These are phyloP conservation scores for Arabis alpina DNA, from an alignment of 345 rosid genomes.

Conservation along the genomic window DNA sequence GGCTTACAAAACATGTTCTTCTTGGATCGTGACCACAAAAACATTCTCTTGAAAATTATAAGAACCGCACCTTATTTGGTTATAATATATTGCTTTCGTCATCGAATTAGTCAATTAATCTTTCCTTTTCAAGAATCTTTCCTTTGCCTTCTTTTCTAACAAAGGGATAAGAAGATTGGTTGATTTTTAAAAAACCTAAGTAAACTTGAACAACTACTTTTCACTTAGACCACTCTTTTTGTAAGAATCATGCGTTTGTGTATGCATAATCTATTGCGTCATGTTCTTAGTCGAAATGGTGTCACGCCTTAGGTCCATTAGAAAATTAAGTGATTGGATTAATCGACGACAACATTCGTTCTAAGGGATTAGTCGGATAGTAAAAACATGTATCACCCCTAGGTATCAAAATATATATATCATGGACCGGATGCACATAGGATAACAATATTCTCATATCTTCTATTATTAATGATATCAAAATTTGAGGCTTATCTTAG, in stretches of 20 bases:
- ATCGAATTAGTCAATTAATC: conserved; percentile 26
- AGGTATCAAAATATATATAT: too few species aligned
- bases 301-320: too few species aligned
- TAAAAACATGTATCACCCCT: too few species aligned
- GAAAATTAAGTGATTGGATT: too few species aligned
- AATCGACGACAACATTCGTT: too few species aligned
- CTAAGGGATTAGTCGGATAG: too few species aligned
- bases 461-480: too few species aligned
- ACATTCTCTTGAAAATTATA: conserved; percentile 17
- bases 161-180: conserved; percentile 33
- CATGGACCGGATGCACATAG: too few species aligned
- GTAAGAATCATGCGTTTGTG: conserved; percentile 5
- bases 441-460: neutral
- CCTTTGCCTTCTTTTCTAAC: conserved; percentile 26
- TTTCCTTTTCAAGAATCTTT: conserved; percentile 14
- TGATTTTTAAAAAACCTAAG: conserved; percentile 31
- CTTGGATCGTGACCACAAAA: conserved; percentile 9
- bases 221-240: conserved; percentile 36
- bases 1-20: conserved; percentile 23
- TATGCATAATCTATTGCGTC: neutral
- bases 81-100: conserved; percentile 29
- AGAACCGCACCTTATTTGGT: conserved; percentile 20
- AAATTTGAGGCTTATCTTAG: too few species aligned
- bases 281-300: too few species aligned
- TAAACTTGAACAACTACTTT: conserved; percentile 34